Conservation (phyloP, 1,284 basidiomycete genomes). For the Neotropicomus parvogracilis region DNA sequence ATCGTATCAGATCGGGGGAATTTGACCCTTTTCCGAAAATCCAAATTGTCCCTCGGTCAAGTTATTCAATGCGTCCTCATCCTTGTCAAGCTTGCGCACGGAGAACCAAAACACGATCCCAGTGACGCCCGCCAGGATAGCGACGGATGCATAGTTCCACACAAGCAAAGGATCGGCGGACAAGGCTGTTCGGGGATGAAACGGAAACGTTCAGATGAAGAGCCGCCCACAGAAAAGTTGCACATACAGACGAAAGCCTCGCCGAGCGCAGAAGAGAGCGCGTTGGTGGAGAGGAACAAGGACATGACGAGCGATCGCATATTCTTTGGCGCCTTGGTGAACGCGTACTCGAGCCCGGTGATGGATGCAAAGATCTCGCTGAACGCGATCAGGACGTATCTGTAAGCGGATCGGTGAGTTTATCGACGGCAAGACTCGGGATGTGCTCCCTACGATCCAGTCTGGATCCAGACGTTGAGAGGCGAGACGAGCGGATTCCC, state of each 20-base stretch:
- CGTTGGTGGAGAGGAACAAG: slow-evolving; percentile 67
- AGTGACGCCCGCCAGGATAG: slow-evolving; percentile 39
- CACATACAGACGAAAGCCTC: slow-evolving; percentile 63
- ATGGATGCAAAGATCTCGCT: slow-evolving; percentile 84
- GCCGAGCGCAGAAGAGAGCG: slow-evolving; percentile 61
- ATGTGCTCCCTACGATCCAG: slow-evolving; percentile 43
- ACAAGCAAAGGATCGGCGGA: slow-evolving; percentile 50
- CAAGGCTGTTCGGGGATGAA: slow-evolving; percentile 36
- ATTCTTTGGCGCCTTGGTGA: slow-evolving; percentile 79
- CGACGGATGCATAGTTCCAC: slow-evolving; percentile 53
- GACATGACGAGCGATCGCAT: slow-evolving; percentile 80
- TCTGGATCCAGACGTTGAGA: slow-evolving; percentile 77
- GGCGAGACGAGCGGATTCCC: slow-evolving; percentile 45
- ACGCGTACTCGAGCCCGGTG: slow-evolving; percentile 86
- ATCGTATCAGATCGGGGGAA: background rate
- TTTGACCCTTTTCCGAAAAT: slow-evolving; percentile 3
- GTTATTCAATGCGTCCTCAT: slow-evolving; percentile 61
- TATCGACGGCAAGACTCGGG: background rate
- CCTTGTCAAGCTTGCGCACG: slow-evolving; percentile 56
- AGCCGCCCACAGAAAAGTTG: slow-evolving; percentile 21
- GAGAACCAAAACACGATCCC: slow-evolving; percentile 57
- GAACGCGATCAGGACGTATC: slow-evolving; percentile 65
- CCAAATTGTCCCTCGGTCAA: slow-evolving; percentile 40
- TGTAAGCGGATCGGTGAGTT: slow-evolving; percentile 12
- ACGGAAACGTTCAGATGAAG: slow-evolving; percentile 34